A percentile compares a stretch with the other conserved stretches of the same genome.
phyloP scores from a whole-genome alignment of 2,329 filamentous ascomycete species.

The Fusarium sp. region DNA sequence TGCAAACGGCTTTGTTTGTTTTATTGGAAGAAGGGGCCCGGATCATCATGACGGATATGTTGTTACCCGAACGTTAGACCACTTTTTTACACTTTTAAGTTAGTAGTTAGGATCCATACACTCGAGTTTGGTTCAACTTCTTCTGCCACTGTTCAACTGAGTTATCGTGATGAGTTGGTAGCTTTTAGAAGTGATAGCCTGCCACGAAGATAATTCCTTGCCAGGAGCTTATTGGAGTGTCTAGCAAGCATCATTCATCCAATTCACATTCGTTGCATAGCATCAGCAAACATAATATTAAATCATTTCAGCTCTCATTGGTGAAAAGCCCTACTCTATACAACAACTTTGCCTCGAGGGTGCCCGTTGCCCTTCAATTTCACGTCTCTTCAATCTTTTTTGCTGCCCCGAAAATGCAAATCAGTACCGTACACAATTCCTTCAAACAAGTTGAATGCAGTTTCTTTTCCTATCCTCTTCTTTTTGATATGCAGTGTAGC shows the following conservation, averaged over 20 bases:
- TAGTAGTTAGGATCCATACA: constrained; percentile 47
- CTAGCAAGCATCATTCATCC: neutral
- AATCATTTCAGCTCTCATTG: constrained; percentile 18
- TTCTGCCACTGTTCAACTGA: neutral
- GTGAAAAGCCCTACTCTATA: constrained; percentile 20
- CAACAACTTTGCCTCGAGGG: constrained; percentile 2
- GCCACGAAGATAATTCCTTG: neutral
- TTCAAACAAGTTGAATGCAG: constrained; percentile 24
- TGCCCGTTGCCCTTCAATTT: neutral
- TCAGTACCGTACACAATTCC: constrained; percentile 19
- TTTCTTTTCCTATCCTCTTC: constrained; percentile 17
- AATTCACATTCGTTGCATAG: neutral
- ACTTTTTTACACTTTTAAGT: constrained; percentile 42
- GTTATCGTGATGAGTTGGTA: neutral
- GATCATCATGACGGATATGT: constrained; percentile 49
- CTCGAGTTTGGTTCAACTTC: constrained; percentile 40
- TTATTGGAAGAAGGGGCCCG: constrained; percentile 37
- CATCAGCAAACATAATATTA: neutral
- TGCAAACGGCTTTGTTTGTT: constrained; percentile 43
- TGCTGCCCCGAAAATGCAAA: constrained; percentile 20
- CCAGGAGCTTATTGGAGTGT: neutral
- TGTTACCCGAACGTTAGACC: constrained; percentile 48
- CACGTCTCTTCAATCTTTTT: constrained; percentile 18
- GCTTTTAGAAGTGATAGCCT: neutral
- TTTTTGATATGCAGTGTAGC: constrained; percentile 7